Evolutionary conservation across 2,329 filamentous ascomycete genomes (phyloP).

Genomic region (Scleromitrula shiraiana): DNA sequence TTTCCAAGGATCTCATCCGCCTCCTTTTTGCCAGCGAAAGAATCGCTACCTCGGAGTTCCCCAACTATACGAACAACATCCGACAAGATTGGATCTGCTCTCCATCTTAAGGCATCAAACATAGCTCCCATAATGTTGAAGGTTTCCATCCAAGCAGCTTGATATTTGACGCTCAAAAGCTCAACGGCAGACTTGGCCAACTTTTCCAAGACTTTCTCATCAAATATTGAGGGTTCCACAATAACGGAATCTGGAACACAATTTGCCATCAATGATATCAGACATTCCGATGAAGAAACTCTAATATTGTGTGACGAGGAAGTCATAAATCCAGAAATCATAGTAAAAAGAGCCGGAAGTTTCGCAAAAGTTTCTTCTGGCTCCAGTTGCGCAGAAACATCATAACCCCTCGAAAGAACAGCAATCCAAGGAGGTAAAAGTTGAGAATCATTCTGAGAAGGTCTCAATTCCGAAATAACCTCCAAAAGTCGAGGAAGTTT

Average conservation of each 20-base stretch:
- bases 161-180: slow-evolving; percentile 82
- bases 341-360: slow-evolving; percentile 72
- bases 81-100: slow-evolving; percentile 67
- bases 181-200: slow-evolving; percentile 65
- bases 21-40: slow-evolving; percentile 90
- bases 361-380: slow-evolving; percentile 89
- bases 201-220: slow-evolving; percentile 83
- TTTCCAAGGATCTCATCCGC: slow-evolving; percentile 85
- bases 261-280: slow-evolving; percentile 87
- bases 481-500: slow-evolving; percentile 87
- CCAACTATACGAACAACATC: slow-evolving; percentile 73
- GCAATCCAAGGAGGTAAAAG: slow-evolving; percentile 95
- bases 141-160: slow-evolving; percentile 89
- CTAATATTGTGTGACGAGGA: slow-evolving; percentile 89
- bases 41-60: slow-evolving; percentile 77
- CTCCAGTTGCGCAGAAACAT: slow-evolving; percentile 81
- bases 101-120: slow-evolving; percentile 82
- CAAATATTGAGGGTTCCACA: slow-evolving; percentile 81
- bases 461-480: slow-evolving; percentile 84
- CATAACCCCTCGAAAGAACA: slow-evolving; percentile 87
- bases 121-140: slow-evolving; percentile 83
- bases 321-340: slow-evolving; percentile 73
- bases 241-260: slow-evolving; percentile 79
- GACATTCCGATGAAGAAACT: slow-evolving; percentile 86
- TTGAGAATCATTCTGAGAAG: slow-evolving; percentile 87